Evolutionary conservation across 2,329 filamentous ascomycete species (phyloP), one percentile per base, ranked within the genome.

Genomic region (Hypoxylon rubiginosum): DNA sequence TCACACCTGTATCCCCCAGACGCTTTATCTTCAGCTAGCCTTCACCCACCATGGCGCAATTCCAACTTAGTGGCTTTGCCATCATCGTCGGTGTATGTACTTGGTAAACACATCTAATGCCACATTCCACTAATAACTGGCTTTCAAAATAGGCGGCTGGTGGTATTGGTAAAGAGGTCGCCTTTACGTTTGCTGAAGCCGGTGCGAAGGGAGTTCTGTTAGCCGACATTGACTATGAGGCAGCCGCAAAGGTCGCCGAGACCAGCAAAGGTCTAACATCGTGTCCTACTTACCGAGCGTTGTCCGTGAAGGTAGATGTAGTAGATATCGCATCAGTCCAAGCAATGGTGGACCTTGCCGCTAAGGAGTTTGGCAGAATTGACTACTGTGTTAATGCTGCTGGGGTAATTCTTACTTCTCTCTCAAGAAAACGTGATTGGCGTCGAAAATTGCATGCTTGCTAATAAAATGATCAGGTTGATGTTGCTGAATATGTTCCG

Each of bases 381-480:
- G 71, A 73, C 52, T 71, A 72, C 32, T 70, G 64, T 26, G 41
- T 73, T 10, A 73, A 68, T 39, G 54, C 64, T 3, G 24, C 39
- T 5, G 71, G 69, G n/a, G 67, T 69, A 34, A 58, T 19, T 41
- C 48, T 32, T 28, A n/a, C n/a, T n/a, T n/a, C n/a, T n/a, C n/a
- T n/a, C n/a, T n/a, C n/a, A n/a, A n/a, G n/a, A 19, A 8, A 36
- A 10, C 21, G 0, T n/a, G 8, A 39, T 39, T 54, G 17, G 15
- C 15, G 9, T 17, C 26, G 50, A 53, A 5, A 26, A 26, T n/a
- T 34, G 19, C 21, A 41, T 17, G 19, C 34, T 6, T 8, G 24
- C 50, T 66, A 49, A 62, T 5, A 24, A 13, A 17, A 21, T 11
- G 7, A 8, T 9, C 48, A 72, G 70, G 64, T 72, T 9, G 70